A percentile compares a stretch with the other conserved stretches of the same genome.
These are phyloP conservation scores for Ophryocystis elektroscirrha DNA, from an alignment of 169 alveolate genomes.

Conservation along the genomic window DNA sequence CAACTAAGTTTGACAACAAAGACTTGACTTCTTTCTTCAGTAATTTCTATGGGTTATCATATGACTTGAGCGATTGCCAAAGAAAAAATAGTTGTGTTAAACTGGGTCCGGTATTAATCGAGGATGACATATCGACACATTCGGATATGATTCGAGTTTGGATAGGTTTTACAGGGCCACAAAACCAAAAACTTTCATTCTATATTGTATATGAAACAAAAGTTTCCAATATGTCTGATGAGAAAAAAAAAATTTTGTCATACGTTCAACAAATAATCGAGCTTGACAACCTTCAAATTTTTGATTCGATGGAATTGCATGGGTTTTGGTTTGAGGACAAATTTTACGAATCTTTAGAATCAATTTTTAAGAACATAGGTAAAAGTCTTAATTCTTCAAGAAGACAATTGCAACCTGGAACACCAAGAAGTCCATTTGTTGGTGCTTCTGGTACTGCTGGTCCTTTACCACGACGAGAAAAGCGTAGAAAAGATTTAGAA, in stretches of 20 bases:
- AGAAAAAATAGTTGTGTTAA: slow-evolving; percentile 2
- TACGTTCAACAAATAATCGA: too few species aligned
- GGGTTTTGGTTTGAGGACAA: neutral
- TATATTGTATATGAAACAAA: too few species aligned
- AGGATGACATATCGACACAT: too few species aligned
- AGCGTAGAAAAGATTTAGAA: slow-evolving; percentile 17
- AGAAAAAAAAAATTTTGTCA: neutral
- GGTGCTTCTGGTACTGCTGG: neutral
- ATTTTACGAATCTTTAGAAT: neutral
- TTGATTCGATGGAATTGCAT: neutral
- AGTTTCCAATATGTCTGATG: neutral
- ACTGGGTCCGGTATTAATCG: slow-evolving; percentile 12
- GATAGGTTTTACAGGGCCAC: neutral
- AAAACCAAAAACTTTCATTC: neutral
- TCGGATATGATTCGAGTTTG: too few species aligned
- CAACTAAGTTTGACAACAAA: slow-evolving; percentile 2
- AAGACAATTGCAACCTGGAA: neutral
- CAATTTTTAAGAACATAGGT: neutral
- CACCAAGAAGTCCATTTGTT: neutral
- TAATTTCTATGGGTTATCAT: slow-evolving; percentile 13
- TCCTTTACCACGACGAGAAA: neutral
- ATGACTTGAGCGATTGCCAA: slow-evolving; percentile 4
- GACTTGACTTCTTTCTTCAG: slow-evolving; percentile 2
- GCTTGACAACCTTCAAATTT: neutral
- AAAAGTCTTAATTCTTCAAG: neutral